These are phyloP conservation scores for Pleurotus ostreatus DNA, from an alignment of 768 basidiomycete genomes.

Conservation along the genomic window DNA sequence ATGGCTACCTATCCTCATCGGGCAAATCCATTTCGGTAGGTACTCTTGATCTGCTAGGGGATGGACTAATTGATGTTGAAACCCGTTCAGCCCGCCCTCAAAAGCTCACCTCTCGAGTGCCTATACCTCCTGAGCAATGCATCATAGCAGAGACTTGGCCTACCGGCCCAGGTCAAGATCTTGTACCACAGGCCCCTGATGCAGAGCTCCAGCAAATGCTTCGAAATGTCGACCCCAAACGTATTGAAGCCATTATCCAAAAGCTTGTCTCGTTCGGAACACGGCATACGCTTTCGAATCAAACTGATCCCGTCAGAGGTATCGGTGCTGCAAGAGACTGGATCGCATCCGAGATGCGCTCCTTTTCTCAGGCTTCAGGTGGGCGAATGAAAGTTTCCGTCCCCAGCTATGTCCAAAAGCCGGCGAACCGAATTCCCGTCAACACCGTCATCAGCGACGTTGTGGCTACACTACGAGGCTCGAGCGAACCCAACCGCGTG, in stretches of 20 bases:
- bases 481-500: conserved; percentile 43
- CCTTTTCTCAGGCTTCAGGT: conserved; percentile 31
- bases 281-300: conserved; percentile 47
- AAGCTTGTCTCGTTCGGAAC: conserved; percentile 56
- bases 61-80: neutral
- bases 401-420: conserved; percentile 40
- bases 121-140: conserved; percentile 7
- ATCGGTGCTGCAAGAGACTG: conserved; percentile 55
- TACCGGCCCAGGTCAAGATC: conserved; percentile 38
- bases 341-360: conserved; percentile 44
- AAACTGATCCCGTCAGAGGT: conserved; percentile 47
- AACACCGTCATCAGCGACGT: conserved; percentile 48
- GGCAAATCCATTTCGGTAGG: neutral
- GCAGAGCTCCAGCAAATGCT: conserved; percentile 42
- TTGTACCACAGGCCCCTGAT: conserved; percentile 39
- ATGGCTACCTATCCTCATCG: neutral
- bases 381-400: conserved; percentile 41
- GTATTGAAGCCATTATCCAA: conserved; percentile 42
- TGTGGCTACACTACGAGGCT: conserved; percentile 44
- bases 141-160: conserved; percentile 36
- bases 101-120: conserved; percentile 4
- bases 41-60: neutral
- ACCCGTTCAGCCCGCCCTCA: neutral
- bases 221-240: conserved; percentile 38
- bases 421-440: conserved; percentile 30